Evolutionary conservation across 1,284 basidiomycete species (phyloP).

Genomic region (Rhodotorula sp.): DNA sequence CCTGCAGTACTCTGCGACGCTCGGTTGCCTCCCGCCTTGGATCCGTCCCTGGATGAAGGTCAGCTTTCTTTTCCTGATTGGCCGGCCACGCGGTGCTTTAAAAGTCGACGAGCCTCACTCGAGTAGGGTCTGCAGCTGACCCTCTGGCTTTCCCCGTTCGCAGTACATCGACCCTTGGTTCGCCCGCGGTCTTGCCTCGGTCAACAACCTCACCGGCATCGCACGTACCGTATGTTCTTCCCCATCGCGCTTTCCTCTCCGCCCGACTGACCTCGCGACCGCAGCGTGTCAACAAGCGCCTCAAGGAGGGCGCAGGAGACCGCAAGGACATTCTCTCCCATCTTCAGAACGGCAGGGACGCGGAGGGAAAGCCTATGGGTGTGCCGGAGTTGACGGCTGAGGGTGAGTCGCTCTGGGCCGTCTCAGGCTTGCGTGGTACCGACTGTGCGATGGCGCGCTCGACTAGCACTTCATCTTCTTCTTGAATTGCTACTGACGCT

Average conservation of each 20-base stretch:
- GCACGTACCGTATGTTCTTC: not conserved
- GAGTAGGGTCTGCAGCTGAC: no score
- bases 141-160: no score
- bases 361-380: slow-evolving; percentile 73
- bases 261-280: slow-evolving; percentile 59
- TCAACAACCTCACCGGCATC: slow-evolving; percentile 67
- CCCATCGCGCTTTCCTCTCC: not conserved
- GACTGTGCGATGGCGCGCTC: no score
- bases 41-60: slow-evolving; percentile 62
- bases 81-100: no score
- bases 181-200: slow-evolving; percentile 64
- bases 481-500: no score
- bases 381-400: slow-evolving; percentile 80
- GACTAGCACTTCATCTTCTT: not conserved
- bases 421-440: no score
- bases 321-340: slow-evolving; percentile 76
- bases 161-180: slow-evolving; percentile 59
- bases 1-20: slow-evolving; percentile 65
- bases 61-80: not conserved
- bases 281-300: slow-evolving; percentile 66
- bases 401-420: slow-evolving; percentile 46
- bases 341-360: slow-evolving; percentile 72
- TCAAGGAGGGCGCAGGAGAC: slow-evolving; percentile 59
- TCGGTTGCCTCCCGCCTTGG: slow-evolving; percentile 73
- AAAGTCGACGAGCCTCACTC: no score